Evolutionary conservation across 2,329 filamentous ascomycete genomes (phyloP).

Genomic region (Colletotrichum phormii): DNA sequence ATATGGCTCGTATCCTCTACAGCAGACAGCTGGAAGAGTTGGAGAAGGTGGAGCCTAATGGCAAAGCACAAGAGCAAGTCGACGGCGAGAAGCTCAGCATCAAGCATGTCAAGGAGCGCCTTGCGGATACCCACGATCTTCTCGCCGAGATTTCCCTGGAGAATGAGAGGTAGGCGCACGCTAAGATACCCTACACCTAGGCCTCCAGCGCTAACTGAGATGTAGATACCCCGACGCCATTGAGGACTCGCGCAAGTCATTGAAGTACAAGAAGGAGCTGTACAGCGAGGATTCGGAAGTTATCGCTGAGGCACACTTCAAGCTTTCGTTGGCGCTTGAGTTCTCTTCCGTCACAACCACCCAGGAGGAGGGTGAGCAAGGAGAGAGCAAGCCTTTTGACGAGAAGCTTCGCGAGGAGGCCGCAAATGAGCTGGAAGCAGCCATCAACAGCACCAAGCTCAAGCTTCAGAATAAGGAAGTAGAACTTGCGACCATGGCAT

Average conservation of each 20-base stretch:
- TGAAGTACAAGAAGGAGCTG: slow-evolving; percentile 82
- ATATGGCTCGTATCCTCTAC: slow-evolving; percentile 78
- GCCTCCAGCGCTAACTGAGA: slow-evolving; percentile 8
- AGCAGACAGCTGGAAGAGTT: slow-evolving; percentile 62
- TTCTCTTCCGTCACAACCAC: slow-evolving; percentile 83
- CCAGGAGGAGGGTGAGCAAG: slow-evolving; percentile 61
- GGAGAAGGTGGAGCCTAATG: slow-evolving; percentile 51
- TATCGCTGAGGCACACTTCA: slow-evolving; percentile 95
- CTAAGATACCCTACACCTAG: not conserved
- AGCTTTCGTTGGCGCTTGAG: slow-evolving; percentile 93
- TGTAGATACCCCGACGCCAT: slow-evolving; percentile 84
- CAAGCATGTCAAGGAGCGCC: slow-evolving; percentile 80
- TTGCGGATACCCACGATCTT: slow-evolving; percentile 93
- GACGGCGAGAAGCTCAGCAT: slow-evolving; percentile 54
- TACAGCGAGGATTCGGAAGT: slow-evolving; percentile 85
- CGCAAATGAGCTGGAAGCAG: slow-evolving; percentile 76
- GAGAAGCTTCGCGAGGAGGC: slow-evolving; percentile 79
- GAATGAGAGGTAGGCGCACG: slow-evolving; percentile 76
- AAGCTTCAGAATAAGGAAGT: slow-evolving; percentile 79
- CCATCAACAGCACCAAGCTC: slow-evolving; percentile 77
- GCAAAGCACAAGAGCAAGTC: slow-evolving; percentile 55
- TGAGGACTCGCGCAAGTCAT: slow-evolving; percentile 80
- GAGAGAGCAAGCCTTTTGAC: slow-evolving; percentile 67
- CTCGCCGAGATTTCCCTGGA: slow-evolving; percentile 97
- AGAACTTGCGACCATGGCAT: slow-evolving; percentile 70